Percentiles rank a stretch among this genome's conserved stretches.
phyloP scores from a whole-genome alignment of 169 alveolate genomes.

The Cryptosporidium sp. region DNA sequence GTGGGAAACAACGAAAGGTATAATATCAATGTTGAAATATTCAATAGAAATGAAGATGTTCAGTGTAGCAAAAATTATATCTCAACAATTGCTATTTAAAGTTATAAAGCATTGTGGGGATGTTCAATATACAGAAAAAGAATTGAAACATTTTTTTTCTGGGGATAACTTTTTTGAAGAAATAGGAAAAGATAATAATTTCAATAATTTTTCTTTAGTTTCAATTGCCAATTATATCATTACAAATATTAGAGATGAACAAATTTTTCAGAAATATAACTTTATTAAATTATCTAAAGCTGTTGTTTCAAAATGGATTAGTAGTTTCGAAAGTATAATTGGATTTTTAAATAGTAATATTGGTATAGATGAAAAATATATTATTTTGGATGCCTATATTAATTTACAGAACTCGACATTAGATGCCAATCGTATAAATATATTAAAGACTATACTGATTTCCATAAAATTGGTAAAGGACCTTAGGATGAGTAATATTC shows the following conservation, averaged over 20 bases:
- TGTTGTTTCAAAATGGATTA: background rate
- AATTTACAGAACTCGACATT: background rate
- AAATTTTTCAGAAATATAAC: background rate
- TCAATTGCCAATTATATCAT: background rate
- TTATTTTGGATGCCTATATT: slow-evolving; percentile 1
- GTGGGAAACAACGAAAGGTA: slow-evolving; percentile 14
- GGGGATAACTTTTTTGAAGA: slow-evolving; percentile 8
- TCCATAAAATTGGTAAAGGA: slow-evolving; percentile 31
- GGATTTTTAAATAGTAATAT: background rate
- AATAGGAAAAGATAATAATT: background rate
- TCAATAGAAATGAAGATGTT: slow-evolving; percentile 12
- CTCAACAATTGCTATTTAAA: background rate
- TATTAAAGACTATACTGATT: slow-evolving; percentile 27
- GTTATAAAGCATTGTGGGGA: background rate
- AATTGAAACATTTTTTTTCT: background rate
- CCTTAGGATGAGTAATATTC: background rate
- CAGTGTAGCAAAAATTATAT: slow-evolving; percentile 23
- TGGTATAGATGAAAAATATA: slow-evolving; percentile 15
- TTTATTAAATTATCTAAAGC: background rate
- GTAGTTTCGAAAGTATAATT: background rate
- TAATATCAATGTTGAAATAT: background rate
- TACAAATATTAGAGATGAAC: background rate
- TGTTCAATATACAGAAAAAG: background rate
- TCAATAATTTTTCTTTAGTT: slow-evolving; percentile 6
- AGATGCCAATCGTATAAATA: slow-evolving; percentile 2